Percentiles rank a stretch among this genome's conserved stretches.
Evolutionary conservation across 768 basidiomycete species (phyloP).

Genomic region (Rhodotorula sphaerocarpa): DNA sequence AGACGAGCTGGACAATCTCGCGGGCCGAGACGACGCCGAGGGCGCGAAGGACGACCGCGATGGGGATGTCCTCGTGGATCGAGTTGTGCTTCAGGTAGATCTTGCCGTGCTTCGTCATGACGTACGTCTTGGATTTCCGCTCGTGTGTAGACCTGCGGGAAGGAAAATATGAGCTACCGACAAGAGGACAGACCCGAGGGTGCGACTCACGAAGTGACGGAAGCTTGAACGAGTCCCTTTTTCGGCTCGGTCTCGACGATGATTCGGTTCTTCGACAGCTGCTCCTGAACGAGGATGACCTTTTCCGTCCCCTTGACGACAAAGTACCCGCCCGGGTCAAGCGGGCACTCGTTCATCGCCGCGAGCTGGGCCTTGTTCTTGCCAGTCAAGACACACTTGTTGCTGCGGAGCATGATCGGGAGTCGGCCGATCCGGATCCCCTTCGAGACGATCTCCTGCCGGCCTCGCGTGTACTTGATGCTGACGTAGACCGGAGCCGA

Average conservation of each 20-base stretch:
- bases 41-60: constrained; percentile 91
- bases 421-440: constrained; percentile 83
- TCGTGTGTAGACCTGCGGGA: constrained; percentile 46
- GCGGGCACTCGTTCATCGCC: constrained; percentile 90
- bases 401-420: constrained; percentile 93
- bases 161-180: constrained; percentile 48
- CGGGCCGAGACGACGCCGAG: constrained; percentile 95
- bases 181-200: constrained; percentile 3
- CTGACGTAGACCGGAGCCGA: constrained; percentile 86
- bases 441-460: constrained; percentile 68
- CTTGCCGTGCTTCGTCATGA: constrained; percentile 85
- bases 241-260: constrained; percentile 89
- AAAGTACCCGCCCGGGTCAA: constrained; percentile 99
- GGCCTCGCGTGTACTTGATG: constrained; percentile 87
- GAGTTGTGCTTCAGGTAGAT: constrained; percentile 97
- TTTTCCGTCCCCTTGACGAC: constrained; percentile 99
- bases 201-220: constrained; percentile 79
- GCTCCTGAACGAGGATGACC: constrained; percentile 97
- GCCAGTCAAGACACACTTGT: constrained; percentile 81
- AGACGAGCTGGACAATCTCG: constrained; percentile 87
- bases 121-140: constrained; percentile 92
- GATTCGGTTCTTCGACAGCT: constrained; percentile 96
- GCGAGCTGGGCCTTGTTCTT: constrained; percentile 72
- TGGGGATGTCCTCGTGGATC: constrained; percentile 91
- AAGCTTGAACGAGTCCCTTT: constrained; percentile 80